Base-by-base conservation (phyloP, 139 green algal genomes). In the Yamagishiella unicocca region DNA sequence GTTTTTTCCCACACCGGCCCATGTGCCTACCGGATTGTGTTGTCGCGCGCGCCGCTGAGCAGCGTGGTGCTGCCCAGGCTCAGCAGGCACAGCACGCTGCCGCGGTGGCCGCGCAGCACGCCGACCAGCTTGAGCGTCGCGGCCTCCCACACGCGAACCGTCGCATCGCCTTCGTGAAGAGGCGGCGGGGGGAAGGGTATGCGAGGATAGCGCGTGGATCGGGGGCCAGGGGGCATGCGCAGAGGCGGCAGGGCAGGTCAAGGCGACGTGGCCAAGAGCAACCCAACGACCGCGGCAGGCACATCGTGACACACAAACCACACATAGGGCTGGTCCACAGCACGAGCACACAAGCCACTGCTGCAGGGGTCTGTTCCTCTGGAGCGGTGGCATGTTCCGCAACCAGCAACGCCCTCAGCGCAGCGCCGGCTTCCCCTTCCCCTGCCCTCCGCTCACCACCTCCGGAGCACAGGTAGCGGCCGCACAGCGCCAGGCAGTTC, bases 61-160 rank as follows among this genome's bases (percentile, higher is more conserved):
- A 99, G 92, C 43, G 97, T 86, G 61, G 83, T 83, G 72, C 83
- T 68, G 10, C 90, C 92, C 2, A 96, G 54, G 17, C 89, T 88
- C 46, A 95, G 89, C 66, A 99, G 93, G 45, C 93, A 94, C 77
- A 99, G 91, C 50, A 99, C 94, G 79, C 88, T 94, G 54, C 97
- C 96, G 31, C 96, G 89, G 91, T 98, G 96, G 17, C 94, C 95
- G 9, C 93, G 86, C 90, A 98, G 90, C 75, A 94, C 92, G 50
- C 89, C 89, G 66, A 95, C 87, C 61, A 94, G 90, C 55, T 88
- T 43, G 54, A 98, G 91, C 33, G 84, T 90, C 42, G 43, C 82
- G 5, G 77, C 84, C 24, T 77, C 35, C 96, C 96, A 98, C 66
- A 98, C 93, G 2, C 93, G 88, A 42, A 98, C 93, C 70, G 94